Evolutionary conservation across 1,284 basidiomycete genomes (phyloP), one percentile per base, ranked within the genome.

Genomic region (Cryptococcus neoformans): DNA sequence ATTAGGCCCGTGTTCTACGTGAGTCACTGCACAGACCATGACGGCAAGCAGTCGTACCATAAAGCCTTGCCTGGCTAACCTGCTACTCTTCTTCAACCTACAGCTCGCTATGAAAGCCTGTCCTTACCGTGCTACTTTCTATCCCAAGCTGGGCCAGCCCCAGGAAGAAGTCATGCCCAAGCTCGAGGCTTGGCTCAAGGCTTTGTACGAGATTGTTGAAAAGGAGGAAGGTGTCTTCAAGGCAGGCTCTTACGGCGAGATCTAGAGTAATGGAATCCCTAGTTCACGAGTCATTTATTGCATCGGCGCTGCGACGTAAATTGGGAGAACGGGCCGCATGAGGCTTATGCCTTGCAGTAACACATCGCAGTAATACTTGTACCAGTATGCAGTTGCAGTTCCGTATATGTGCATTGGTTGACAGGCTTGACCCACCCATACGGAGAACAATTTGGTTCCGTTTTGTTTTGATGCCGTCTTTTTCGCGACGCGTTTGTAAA

Each of bases 61-160:
- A 28, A 3, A 17, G 7, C 40, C 14, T 21, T n/a, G 35, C 12
- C 40, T 16, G 16, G 46, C 17, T 28, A 28, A 37, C 14, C 16
- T 39, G 47, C 16, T 49, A 41, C 28, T 41, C 10, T 3, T 3
- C 34, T 16, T 14, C 21, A 6, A 12, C 14, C 0, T 52, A 48
- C 70, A 93, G 90, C 84, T 94, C 48, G 95, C 95, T 5, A 92
- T 99, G 91, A 96, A 89, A 72, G 92, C 94, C 0, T 97, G 93
- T 80, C 95, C 95, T 0, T 91, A 91, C 78, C 89, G 94, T 58
- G 84, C 82, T 14, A 87, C 87, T 66, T 95, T 99, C 78, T 97
- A 93, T 78, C 80, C 81, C 48, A 97, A 96, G 77, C 84, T 99
- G 49, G 90, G 90, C 17, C 81, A 85, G 47, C 81, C 89, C 2